Evolutionary conservation across 441 rosid species (phyloP).

Genomic region (Cnidoscolus chayamansa): DNA sequence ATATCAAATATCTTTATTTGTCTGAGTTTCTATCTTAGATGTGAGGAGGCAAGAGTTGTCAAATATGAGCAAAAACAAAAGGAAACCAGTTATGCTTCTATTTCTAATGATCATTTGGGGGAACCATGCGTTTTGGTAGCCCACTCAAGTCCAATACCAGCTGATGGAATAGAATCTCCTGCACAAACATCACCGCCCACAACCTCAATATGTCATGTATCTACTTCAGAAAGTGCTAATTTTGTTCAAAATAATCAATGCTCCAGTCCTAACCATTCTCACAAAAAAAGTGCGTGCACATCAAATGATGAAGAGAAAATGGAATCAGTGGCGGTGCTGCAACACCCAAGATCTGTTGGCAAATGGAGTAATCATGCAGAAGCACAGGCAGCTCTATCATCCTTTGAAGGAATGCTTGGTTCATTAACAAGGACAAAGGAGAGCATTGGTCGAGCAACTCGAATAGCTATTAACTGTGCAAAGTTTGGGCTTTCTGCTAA

Average conservation of each 20-base stretch:
- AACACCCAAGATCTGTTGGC: constrained; percentile 42
- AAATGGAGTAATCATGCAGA: constrained; percentile 49
- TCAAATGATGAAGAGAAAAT: constrained; percentile 39
- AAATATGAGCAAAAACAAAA: constrained; percentile 33
- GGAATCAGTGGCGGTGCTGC: constrained; percentile 34
- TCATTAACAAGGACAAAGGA: constrained; percentile 87
- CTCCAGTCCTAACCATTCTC: constrained; percentile 52
- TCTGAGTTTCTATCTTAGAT: constrained; percentile 33
- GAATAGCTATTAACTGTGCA: constrained; percentile 83
- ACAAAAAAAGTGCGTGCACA: constrained; percentile 32
- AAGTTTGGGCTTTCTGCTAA: constrained; percentile 67
- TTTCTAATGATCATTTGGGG: constrained; percentile 39
- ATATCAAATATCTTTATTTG: neutral
- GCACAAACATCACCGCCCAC: constrained; percentile 46
- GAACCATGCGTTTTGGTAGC: constrained; percentile 32
- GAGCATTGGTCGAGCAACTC: constrained; percentile 92
- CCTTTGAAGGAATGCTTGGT: constrained; percentile 70
- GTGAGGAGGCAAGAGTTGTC: constrained; percentile 34
- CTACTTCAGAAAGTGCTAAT: constrained; percentile 81
- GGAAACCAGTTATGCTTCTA: constrained; percentile 31
- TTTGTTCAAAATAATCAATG: constrained; percentile 46
- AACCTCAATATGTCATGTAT: constrained; percentile 44
- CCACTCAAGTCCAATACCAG: constrained; percentile 41
- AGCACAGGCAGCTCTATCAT: constrained; percentile 52
- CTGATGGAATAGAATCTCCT: constrained; percentile 54